Base-by-base conservation (phyloP, 345 rosid genomes). In the Excoecaria cochinchinensis region DNA sequence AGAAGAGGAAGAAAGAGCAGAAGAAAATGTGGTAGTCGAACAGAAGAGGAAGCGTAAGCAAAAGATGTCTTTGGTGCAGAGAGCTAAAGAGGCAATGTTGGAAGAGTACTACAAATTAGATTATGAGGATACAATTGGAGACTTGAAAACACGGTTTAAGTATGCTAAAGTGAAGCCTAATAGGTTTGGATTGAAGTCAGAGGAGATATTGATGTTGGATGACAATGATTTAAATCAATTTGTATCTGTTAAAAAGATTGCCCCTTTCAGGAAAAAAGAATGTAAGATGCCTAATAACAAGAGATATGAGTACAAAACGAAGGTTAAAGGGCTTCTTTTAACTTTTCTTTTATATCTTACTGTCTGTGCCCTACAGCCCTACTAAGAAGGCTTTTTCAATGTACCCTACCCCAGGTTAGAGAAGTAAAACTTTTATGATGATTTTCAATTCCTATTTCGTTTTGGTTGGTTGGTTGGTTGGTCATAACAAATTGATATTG, bases 31-130 rank as follows among this genome's bases (percentile, higher is more conserved):
- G 69, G 93, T 84, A 72, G 82, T 86, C 60, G 92, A 83, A 73
- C 83, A 87, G 46, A 89, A 86, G 82, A 66, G 87, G 75, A 92
- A 94, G 89, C 86, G 91, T 77, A 94, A 91, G 78, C 83, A 80
- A 4, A 92, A 89, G 72, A 74, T 81, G 79, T 92, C 95, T 8
- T 80, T 89, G 36, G 85, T 92, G 13, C 75, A 88, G 86, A 86
- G 79, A 81, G 95, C 89, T 8, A 83, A 84, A 71, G 92, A 91
- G 79, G 92, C 90, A 52, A 79, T 90, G 92, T 64, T 91, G 92
- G 98, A 95, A 58, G 97, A 95, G 79, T 90, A 89, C 64, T 95
- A 92, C 78, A 90, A 91, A 77, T 83, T 95, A 86, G 99, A 95
- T 75, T 92, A 92, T 60, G 99, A 95, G 86, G 99, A 79, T 80